A percentile compares a stretch with the other conserved stretches of the same genome.
These are phyloP conservation scores for Neofusicoccum cordaticola DNA, from an alignment of 2,329 filamentous ascomycete genomes.

Conservation along the genomic window DNA sequence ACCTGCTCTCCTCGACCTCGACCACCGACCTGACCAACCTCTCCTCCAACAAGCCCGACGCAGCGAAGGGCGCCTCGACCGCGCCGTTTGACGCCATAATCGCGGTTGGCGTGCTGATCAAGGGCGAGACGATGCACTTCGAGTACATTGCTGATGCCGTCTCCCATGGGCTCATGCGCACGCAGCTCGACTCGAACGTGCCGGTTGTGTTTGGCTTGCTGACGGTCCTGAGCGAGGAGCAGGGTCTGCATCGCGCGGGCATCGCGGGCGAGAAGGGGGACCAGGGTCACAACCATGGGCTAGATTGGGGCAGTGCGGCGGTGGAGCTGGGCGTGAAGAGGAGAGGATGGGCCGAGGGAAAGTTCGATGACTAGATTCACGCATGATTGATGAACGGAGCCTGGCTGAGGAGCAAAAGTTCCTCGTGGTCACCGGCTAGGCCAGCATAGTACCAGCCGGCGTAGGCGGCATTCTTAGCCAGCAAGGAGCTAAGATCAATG, in stretches of 20 bases:
- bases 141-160: conserved; percentile 96
- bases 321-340: conserved; percentile 92
- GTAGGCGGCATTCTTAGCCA: not conserved
- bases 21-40: conserved; percentile 57
- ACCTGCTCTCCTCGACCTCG: conserved; percentile 62
- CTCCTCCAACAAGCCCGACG: conserved; percentile 27
- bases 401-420: not conserved
- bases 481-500: not conserved
- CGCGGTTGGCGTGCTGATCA: conserved; percentile 93
- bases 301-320: conserved; percentile 92
- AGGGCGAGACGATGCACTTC: conserved; percentile 99
- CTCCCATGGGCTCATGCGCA: conserved; percentile 87
- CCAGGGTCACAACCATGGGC: conserved; percentile 82
- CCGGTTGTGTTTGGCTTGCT: conserved; percentile 91
- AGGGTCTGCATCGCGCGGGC: conserved; percentile 81
- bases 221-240: conserved; percentile 83
- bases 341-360: conserved; percentile 75
- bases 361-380: conserved; percentile 47
- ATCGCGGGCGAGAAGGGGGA: conserved; percentile 47
- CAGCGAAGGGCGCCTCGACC: conserved; percentile 38
- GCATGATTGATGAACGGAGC: not conserved
- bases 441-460: not conserved
- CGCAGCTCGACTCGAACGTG: conserved; percentile 83
- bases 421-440: not conserved
- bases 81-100: conserved; percentile 88